Conservation (phyloP, 1,139 yeast genomes). For the Sugiyamaella castrensis region DNA sequence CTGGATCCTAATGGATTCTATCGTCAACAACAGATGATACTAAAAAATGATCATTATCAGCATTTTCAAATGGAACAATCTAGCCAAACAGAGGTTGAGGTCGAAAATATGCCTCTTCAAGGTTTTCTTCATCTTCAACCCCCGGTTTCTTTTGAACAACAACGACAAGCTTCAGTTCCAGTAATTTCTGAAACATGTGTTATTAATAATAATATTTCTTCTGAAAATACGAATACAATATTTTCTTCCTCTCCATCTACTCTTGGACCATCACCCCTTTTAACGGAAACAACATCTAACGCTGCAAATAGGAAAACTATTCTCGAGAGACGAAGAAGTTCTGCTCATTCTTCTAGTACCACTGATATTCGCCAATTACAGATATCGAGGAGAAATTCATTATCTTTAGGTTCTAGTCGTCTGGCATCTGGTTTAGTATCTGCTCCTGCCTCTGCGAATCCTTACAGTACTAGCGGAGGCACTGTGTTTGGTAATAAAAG, state of each 20-base stretch:
- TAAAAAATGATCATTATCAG: no score
- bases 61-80: no score
- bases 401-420: conserved; percentile 1
- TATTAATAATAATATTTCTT: no score
- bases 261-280: conserved; percentile 5
- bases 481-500: neutral
- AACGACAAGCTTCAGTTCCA: no score
- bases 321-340: conserved; percentile 13
- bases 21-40: no score
- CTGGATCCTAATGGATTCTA: no score
- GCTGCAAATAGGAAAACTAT: conserved; percentile 11
- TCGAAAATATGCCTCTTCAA: no score
- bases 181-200: no score
- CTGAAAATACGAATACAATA: no score
- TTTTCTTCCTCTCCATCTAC: conserved; percentile 3
- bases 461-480: neutral
- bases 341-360: conserved; percentile 8
- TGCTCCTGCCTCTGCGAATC: conserved; percentile 12
- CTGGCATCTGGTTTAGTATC: conserved; percentile 10
- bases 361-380: conserved; percentile 13
- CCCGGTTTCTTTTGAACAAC: no score
- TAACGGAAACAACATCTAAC: conserved; percentile 3
- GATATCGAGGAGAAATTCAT: conserved; percentile 7
- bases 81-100: no score
- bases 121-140: no score